Evolutionary conservation across 306 rosid genomes (phyloP).

Genomic region (Pyrus communis): DNA sequence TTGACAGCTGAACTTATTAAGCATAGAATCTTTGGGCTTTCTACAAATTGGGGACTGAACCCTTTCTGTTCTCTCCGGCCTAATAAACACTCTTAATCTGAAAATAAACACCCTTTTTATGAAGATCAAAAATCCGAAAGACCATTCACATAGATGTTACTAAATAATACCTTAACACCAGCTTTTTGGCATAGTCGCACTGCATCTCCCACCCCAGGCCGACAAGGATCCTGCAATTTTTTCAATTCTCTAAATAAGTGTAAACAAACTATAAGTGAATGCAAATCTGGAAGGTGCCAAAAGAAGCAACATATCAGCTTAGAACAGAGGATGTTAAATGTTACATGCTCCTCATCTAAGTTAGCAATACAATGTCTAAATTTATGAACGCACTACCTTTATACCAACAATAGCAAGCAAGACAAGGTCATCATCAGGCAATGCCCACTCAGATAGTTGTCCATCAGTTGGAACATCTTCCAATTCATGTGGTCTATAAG

Average conservation of each 20-base stretch:
- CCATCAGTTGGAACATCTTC: slow-evolving; percentile 55
- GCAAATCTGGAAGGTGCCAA: neutral
- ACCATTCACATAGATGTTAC: neutral
- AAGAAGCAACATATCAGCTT: neutral
- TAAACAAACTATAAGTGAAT: neutral
- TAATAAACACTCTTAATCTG: neutral
- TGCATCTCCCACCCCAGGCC: slow-evolving; percentile 64
- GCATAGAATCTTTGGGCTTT: neutral
- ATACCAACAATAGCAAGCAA: slow-evolving; percentile 85
- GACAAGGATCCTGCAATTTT: slow-evolving; percentile 63
- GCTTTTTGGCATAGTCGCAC: slow-evolving; percentile 83
- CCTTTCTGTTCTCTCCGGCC: neutral
- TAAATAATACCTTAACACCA: slow-evolving; percentile 74
- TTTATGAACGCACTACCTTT: slow-evolving; percentile 38
- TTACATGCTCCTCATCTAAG: neutral
- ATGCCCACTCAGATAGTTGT: slow-evolving; percentile 59
- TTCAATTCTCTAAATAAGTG: neutral
- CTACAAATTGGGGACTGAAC: neutral
- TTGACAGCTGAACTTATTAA: neutral
- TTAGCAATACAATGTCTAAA: neutral
- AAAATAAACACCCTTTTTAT: neutral
- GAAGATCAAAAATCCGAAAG: neutral
- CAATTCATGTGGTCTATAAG: slow-evolving; percentile 48
- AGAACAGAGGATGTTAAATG: neutral
- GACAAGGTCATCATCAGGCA: slow-evolving; percentile 75